A percentile compares a stretch with the other conserved stretches of the same genome.
Conservation (phyloP, 257 asterid genomes). For the Forsythia suspensa region DNA sequence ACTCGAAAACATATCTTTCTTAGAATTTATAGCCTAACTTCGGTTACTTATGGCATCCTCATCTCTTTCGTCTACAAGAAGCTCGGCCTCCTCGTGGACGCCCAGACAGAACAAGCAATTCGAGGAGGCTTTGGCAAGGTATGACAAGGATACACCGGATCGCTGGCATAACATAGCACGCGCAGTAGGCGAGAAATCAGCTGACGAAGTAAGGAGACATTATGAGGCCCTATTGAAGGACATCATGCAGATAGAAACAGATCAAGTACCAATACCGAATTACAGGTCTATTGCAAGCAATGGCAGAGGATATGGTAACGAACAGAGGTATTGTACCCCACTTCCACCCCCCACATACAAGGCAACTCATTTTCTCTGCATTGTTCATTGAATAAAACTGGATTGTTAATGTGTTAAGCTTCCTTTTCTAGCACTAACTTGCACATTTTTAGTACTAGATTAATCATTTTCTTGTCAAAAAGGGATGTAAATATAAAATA, state of each 20-base stretch:
- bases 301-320: constrained; percentile 29
- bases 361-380: neutral
- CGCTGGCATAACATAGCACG: constrained; percentile 58
- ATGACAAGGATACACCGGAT: constrained; percentile 55
- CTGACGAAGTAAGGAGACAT: constrained; percentile 54
- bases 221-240: constrained; percentile 46
- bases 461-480: neutral
- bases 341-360: no score
- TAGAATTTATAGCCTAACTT: no score
- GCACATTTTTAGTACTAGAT: neutral
- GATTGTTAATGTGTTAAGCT: no score
- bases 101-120: constrained; percentile 57
- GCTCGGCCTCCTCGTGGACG: constrained; percentile 40
- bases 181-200: constrained; percentile 46
- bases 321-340: constrained; percentile 33
- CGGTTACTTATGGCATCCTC: constrained; percentile 54
- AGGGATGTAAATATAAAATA: neutral
- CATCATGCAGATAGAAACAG: constrained; percentile 51
- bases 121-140: constrained; percentile 54
- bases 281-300: constrained; percentile 34
- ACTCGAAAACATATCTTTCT: neutral
- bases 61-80: constrained; percentile 42
- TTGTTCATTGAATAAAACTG: neutral
- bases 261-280: constrained; percentile 53
- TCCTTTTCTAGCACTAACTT: neutral